Base-by-base conservation (phyloP, 768 basidiomycete genomes). In the Xerocomellus dryophilus region DNA sequence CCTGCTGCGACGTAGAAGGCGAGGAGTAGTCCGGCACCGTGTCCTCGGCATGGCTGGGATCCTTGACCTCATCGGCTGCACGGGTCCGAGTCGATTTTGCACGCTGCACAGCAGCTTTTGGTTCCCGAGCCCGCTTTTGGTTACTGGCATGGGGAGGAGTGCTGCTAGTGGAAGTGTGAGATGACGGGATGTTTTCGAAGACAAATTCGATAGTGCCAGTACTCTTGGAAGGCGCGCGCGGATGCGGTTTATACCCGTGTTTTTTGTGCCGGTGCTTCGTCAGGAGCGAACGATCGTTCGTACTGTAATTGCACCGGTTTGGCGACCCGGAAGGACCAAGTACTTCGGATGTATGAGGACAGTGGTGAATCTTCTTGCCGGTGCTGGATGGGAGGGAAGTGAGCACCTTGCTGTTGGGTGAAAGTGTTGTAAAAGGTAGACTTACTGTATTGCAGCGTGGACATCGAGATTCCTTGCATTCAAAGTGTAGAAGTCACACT, bases 211-310 rank as follows among this genome's bases (percentile, higher is more conserved):
- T 10, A 25, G 5, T 8, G 2, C 1, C 1, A n/a, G 4, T 7
- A 4, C 5, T 32, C 18, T 11, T 18, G 25, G 20, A 21, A n/a
- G 35, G 0, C 4, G 17, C 23, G 2, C 29, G 46, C 23, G 7
- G 34, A 14, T 15, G 49, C 1, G 66, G 62, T 17, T 43, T 42
- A 40, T 66, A 59, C 1, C 41, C 50, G 12, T 67, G 65, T 0
- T 1, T 7, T 5, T 15, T 36, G 17, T 17, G 54, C 1, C 63
- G 53, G 23, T 66, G 62, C 29, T 48, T 64, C 17, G 53, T 57
- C 3, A 67, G 35, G 2, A 58, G n/a, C 4, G 60, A 56, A 0
- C 41, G 60, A 31, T 66, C 65, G 7, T 47, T 21, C 3, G 65
- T 62, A 15, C 21, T 38, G 54, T 53, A 66, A 3, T 17, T 1